A percentile compares a stretch with the other conserved stretches of the same genome.
Conservation (phyloP, 202 grass and related monocot genomes). For the Cymbopogon flexuosus region DNA sequence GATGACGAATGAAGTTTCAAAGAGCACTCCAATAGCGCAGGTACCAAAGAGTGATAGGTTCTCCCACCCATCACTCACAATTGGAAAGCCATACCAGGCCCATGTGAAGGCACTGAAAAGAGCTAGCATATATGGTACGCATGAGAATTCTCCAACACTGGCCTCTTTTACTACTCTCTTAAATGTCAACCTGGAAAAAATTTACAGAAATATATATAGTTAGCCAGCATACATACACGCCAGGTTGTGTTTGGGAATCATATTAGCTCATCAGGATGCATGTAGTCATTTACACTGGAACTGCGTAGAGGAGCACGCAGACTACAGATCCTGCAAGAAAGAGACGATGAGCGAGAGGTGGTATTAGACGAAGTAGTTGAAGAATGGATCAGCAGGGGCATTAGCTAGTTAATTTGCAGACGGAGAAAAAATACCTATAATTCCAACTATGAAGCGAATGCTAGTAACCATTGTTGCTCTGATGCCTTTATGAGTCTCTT, state of each 20-base stretch:
- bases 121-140: constrained; percentile 48
- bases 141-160: constrained; percentile 53
- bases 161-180: constrained; percentile 50
- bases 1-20: constrained; percentile 43
- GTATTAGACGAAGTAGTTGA: neutral
- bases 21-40: constrained; percentile 35
- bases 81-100: constrained; percentile 52
- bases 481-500: neutral
- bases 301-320: constrained; percentile 56
- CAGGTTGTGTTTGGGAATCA: neutral
- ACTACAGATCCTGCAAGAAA: constrained; percentile 46
- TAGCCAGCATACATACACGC: too few relatives aligned
- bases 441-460: constrained; percentile 33
- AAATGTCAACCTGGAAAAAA: constrained; percentile 53
- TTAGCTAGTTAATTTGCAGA: too few relatives aligned
- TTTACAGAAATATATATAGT: neutral
- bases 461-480: constrained; percentile 19
- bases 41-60: constrained; percentile 43
- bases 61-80: constrained; percentile 53
- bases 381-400: too few relatives aligned
- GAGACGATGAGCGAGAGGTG: neutral
- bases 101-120: constrained; percentile 49
- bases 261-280: neutral
- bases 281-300: constrained; percentile 40
- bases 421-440: constrained; percentile 34